These are phyloP conservation scores for Musa balbisiana DNA, from an alignment of 202 grass and related monocot genomes.

Conservation along the genomic window DNA sequence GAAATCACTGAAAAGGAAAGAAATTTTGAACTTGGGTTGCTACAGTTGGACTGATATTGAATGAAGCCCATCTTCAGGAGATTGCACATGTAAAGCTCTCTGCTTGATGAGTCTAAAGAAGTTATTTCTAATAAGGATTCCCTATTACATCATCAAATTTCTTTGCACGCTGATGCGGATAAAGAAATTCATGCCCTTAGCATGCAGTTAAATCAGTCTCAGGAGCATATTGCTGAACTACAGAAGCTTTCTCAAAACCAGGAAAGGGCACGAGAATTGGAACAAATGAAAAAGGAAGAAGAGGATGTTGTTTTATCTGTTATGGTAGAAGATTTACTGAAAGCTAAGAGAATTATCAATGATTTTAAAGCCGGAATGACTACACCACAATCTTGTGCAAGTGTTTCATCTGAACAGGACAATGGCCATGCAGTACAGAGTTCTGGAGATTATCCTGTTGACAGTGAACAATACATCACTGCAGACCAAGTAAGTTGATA, in stretches of 20 bases:
- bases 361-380: conserved; percentile 40
- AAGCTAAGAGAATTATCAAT: conserved; percentile 49
- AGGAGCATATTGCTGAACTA: conserved; percentile 31
- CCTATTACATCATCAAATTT: conserved; percentile 38
- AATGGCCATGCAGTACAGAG: neutral
- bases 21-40: conserved; percentile 35
- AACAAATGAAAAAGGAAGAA: conserved; percentile 44
- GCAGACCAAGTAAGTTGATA: conserved; percentile 73
- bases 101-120: conserved; percentile 53
- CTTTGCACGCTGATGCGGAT: conserved; percentile 35
- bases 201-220: conserved; percentile 45
- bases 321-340: conserved; percentile 44
- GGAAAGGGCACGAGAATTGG: conserved; percentile 20
- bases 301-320: conserved; percentile 41
- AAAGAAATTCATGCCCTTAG: conserved; percentile 36
- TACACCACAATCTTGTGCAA: conserved; percentile 30
- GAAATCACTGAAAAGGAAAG: conserved; percentile 50
- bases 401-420: conserved; percentile 22
- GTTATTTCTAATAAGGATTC: conserved; percentile 49
- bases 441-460: neutral
- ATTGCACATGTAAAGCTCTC: conserved; percentile 30
- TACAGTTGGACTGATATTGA: too few relatives aligned
- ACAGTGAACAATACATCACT: conserved; percentile 41
- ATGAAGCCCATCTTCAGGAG: conserved; percentile 25
- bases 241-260: conserved; percentile 37